These are phyloP conservation scores for Melampsora americana DNA, from an alignment of 1,284 basidiomycete genomes.

Conservation along the genomic window DNA sequence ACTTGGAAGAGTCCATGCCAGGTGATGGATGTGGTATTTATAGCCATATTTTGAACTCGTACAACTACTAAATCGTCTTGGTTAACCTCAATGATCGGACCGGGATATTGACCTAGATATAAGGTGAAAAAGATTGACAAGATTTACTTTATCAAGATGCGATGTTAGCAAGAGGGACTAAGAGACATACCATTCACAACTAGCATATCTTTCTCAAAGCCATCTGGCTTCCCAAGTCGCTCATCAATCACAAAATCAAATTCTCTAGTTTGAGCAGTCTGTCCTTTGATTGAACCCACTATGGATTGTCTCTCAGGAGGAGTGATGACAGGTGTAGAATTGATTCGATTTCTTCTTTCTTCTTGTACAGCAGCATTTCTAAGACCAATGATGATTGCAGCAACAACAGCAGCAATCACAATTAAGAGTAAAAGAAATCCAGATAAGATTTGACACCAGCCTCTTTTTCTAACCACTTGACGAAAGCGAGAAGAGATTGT, in stretches of 20 bases:
- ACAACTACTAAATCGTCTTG: slow-evolving; percentile 46
- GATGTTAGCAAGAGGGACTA: neutral
- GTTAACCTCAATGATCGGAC: slow-evolving; percentile 47
- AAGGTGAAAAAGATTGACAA: neutral
- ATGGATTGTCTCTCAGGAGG: slow-evolving; percentile 22
- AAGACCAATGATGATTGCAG: slow-evolving; percentile 28
- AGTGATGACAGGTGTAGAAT: slow-evolving; percentile 31
- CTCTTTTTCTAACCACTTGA: slow-evolving; percentile 19
- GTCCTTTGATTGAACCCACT: slow-evolving; percentile 21
- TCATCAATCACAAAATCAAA: slow-evolving; percentile 46
- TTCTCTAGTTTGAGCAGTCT: slow-evolving; percentile 41
- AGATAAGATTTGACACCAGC: slow-evolving; percentile 17
- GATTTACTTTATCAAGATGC: neutral
- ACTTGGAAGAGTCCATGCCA: slow-evolving; percentile 47
- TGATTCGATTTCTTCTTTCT: slow-evolving; percentile 26
- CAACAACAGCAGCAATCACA: slow-evolving; percentile 22
- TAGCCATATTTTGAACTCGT: slow-evolving; percentile 46
- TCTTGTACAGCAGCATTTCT: slow-evolving; percentile 33
- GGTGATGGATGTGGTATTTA: slow-evolving; percentile 44
- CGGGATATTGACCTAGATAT: slow-evolving; percentile 46
- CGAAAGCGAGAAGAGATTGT: slow-evolving; percentile 41
- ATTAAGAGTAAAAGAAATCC: slow-evolving; percentile 29
- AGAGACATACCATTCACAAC: slow-evolving; percentile 46
- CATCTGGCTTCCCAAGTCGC: slow-evolving; percentile 46
- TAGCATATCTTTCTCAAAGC: slow-evolving; percentile 46